These are phyloP conservation scores for Mycena indigotica DNA, from an alignment of 768 basidiomycete species.

Conservation along the genomic window DNA sequence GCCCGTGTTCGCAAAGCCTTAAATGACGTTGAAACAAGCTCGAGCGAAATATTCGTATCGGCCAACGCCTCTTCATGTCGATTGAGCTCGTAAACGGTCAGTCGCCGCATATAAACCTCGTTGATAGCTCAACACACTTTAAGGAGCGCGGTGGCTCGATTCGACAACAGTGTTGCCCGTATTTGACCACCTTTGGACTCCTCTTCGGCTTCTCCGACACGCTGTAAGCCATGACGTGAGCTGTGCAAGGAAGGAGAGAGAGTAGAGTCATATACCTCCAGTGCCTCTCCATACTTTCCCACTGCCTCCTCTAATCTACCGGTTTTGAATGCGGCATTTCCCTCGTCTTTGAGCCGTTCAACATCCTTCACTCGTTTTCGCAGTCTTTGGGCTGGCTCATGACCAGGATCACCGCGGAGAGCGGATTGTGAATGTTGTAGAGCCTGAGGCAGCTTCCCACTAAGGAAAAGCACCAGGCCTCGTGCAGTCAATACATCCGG, in stretches of 20 bases:
- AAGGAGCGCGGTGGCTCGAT: constrained; percentile 78
- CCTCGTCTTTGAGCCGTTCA: constrained; percentile 83
- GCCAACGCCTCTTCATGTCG: constrained; percentile 66
- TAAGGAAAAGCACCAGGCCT: constrained; percentile 77
- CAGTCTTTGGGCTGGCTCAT: constrained; percentile 67
- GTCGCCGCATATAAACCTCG: constrained; percentile 11
- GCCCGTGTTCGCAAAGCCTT: constrained; percentile 88
- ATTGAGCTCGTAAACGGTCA: constrained; percentile 50
- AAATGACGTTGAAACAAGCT: constrained; percentile 65
- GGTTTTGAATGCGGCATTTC: constrained; percentile 73
- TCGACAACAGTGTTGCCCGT: constrained; percentile 77
- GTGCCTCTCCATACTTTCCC: constrained; percentile 67
- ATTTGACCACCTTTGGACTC: constrained; percentile 82
- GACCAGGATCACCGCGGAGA: constrained; percentile 76
- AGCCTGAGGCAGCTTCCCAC: constrained; percentile 69
- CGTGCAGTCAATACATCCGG: constrained; percentile 80
- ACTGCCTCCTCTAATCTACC: constrained; percentile 63
- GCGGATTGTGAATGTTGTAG: constrained; percentile 72
- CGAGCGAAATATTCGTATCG: constrained; percentile 71
- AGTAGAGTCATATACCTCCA: constrained; percentile 52
- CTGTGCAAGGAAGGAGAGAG: not conserved
- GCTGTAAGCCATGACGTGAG: constrained; percentile 37
- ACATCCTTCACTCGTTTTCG: constrained; percentile 82
- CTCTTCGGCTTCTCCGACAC: constrained; percentile 65
- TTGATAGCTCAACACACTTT: constrained; percentile 49